Evolutionary conservation across 2,329 filamentous ascomycete species (phyloP).

Genomic region (Plectosphaerella sp.): DNA sequence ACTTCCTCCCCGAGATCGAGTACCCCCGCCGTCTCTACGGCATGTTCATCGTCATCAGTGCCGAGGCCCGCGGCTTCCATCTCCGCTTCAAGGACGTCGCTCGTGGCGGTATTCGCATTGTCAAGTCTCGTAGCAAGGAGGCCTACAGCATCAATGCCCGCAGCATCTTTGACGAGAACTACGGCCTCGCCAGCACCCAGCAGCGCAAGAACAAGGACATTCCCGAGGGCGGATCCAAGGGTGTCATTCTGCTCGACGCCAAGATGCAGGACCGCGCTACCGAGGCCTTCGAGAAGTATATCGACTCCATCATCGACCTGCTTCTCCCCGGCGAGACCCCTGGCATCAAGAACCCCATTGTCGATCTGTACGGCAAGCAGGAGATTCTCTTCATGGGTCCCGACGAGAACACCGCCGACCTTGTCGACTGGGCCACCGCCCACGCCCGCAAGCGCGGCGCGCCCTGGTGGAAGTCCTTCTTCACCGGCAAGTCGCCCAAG

Average conservation of each 20-base stretch:
- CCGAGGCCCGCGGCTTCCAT: conserved; percentile 95
- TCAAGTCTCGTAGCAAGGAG: conserved; percentile 95
- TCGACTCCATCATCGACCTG: conserved; percentile 95
- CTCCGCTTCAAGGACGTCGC: conserved; percentile 96
- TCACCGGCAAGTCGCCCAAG: conserved; percentile 96
- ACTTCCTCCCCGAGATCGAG: conserved; percentile 84
- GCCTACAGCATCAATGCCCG: conserved; percentile 95
- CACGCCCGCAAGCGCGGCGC: conserved; percentile 84
- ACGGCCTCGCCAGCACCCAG: conserved; percentile 95
- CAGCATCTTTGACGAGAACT: conserved; percentile 97
- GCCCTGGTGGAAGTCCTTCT: conserved; percentile 99
- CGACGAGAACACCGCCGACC: conserved; percentile 95
- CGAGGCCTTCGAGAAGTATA: conserved; percentile 98
- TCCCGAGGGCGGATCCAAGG: conserved; percentile 95
- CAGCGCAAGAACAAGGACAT: conserved; percentile 99
- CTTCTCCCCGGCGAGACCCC: conserved; percentile 85
- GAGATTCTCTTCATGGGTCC: conserved; percentile 99
- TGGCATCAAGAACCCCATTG: conserved; percentile 97
- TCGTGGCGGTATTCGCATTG: conserved; percentile 94
- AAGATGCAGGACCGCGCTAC: conserved; percentile 89
- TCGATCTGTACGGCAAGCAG: conserved; percentile 89
- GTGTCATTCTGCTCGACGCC: conserved; percentile 89
- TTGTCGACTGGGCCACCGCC: conserved; percentile 98
- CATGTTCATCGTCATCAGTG: conserved; percentile 98
- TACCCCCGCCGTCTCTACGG: conserved; percentile 92